A percentile compares a stretch with the other conserved stretches of the same genome.
Conservation (phyloP, 2,329 filamentous ascomycete genomes). For the Hymenoscyphus infarciens region DNA sequence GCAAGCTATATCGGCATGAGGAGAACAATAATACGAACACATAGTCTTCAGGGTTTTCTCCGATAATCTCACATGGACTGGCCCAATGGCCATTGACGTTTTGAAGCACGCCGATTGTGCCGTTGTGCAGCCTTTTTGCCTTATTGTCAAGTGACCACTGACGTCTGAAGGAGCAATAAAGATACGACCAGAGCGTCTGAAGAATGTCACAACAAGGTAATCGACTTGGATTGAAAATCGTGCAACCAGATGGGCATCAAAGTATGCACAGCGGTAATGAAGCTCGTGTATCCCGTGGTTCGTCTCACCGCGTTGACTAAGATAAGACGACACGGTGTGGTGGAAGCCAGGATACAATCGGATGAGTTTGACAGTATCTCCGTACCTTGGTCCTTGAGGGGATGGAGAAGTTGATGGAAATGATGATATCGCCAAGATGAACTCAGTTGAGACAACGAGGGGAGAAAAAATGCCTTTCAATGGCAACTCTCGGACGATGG, state of each 20-base stretch:
- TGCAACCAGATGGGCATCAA: slow-evolving; percentile 9
- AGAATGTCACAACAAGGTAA: slow-evolving; percentile 12
- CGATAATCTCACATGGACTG: background rate
- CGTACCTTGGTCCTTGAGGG: background rate
- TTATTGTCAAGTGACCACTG: slow-evolving; percentile 8
- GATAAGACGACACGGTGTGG: background rate
- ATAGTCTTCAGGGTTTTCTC: slow-evolving; percentile 8
- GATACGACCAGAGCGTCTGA: background rate
- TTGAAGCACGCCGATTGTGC: background rate
- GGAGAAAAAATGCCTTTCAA: background rate
- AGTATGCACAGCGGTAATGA: background rate
- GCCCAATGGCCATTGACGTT: background rate
- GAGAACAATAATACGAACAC: slow-evolving; percentile 2
- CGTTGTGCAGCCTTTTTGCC: background rate
- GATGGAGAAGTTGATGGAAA: background rate
- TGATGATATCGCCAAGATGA: background rate
- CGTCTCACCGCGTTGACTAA: background rate
- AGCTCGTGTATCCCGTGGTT: background rate
- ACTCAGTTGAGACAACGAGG: background rate
- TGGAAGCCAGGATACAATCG: background rate
- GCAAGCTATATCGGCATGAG: slow-evolving; percentile 8
- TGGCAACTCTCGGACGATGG: background rate
- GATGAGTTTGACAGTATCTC: slow-evolving; percentile 5
- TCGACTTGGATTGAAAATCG: slow-evolving; percentile 12
- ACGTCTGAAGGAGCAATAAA: background rate